Base-by-base conservation (phyloP, 164 flowering plant species). In the Litsea cubeba region DNA sequence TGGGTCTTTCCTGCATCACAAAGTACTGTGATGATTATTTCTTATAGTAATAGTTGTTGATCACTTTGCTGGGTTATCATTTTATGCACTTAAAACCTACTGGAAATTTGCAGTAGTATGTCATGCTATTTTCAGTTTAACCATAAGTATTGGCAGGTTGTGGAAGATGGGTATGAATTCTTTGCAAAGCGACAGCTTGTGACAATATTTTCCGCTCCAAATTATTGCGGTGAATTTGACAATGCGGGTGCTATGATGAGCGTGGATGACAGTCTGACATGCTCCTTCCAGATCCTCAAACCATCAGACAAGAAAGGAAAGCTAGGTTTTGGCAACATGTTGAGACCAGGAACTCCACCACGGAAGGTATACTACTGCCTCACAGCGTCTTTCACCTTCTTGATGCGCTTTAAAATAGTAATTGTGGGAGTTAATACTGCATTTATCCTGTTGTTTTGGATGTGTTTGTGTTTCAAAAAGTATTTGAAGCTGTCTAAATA, bases 241-340 rank as follows among this genome's bases (percentile, higher is more conserved):
- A 86, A 86, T 81, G 89, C 89, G 64, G 89, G 88, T 76, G 89
- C 89, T 17, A 83, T 85, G 85, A 81, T 87, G 86, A 87, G 86
- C 35, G 88, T 87, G 68, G 90, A 87, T 77, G 88, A 83, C 69
- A 63, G 83, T 5, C 71, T 87, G 71, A 83, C 85, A 2, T 86
- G 90, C 68, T 86, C 90, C 17, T 87, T 87, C 76, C 88, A 87
- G 77, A 87, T 87, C 68, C 85, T 87, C 8, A 83, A 82, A 67
- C 75, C 90, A 14, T 73, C 84, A 46, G 88, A 86, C 12, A 86
- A 87, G 84, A 84, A 84, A 74, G 86, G 86, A 24, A 84, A 83
- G 71, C 2, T 69, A 28, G 86, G 84, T 71, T 80, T 82, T 65
- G 81, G 84, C 83, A 80, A 76, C 57, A 70, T 66, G 74, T 76